Base-by-base conservation (phyloP, 768 basidiomycete species). In the Dentipellis fragilis region DNA sequence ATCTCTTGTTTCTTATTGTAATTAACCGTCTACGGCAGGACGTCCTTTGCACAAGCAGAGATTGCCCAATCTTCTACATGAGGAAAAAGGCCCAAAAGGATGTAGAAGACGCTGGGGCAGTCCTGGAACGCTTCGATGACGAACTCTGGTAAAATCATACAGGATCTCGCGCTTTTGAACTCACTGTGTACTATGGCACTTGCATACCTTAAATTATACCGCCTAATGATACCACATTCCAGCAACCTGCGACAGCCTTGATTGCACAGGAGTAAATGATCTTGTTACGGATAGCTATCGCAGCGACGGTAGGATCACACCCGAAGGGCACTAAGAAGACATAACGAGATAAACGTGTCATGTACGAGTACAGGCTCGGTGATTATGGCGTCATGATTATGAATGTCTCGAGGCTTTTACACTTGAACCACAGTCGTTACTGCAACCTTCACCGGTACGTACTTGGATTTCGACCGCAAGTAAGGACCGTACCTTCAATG, bases 31-130 rank as follows among this genome's bases (percentile, higher is more conserved):
- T 35, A 39, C 35, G 52, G 10, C 62, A 96, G 90, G 96, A 99
- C 66, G 96, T 98, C 9, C 74, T 99, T 29, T 99, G 95, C 66
- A 89, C 91, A 0, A 93, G 90, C 66, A 94, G 90, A 66, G 96
- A 99, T 71, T 99, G 96, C 63, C 96, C 96, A 0, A 98, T 98
- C 58, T 99, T 94, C 71, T 99, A 99, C 68, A 93, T 96, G 86
- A 75, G 96, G 45, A 97, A 97, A 74, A 97, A 97, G 65, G 86
- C 94, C 9, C 96, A 98, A 70, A 97, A 97, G 68, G 95, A 98
- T 65, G 96, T 95, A 0, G 91, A 91, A 59, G 93, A 97, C 62
- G 79, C 89, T 3, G 82, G 80, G 58, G 66, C 76, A 10, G 77
- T 87, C 35, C 68, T 98, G 49, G 90, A 93, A 60, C 81, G 96